phyloP scores from a whole-genome alignment of 139 green algal species.

The Picochlorum costavermella region DNA sequence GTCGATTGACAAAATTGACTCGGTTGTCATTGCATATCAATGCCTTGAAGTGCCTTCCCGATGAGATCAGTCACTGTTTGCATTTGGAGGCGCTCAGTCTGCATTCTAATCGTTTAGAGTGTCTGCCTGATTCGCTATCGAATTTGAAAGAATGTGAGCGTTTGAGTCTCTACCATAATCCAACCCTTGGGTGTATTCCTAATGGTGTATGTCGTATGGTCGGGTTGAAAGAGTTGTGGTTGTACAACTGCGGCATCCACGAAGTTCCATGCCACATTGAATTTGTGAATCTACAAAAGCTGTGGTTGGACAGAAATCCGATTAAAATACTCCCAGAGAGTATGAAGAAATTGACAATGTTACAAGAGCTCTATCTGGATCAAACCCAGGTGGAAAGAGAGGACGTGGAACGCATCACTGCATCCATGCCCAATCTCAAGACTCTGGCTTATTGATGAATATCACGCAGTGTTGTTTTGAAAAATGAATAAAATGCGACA shows the following conservation, averaged over 20 bases:
- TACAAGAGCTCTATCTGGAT: slow-evolving; percentile 33
- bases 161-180: slow-evolving; percentile 31
- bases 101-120: slow-evolving; percentile 20
- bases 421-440: background rate
- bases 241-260: slow-evolving; percentile 31
- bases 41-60: slow-evolving; percentile 15
- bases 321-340: slow-evolving; percentile 11
- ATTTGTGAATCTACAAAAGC: slow-evolving; percentile 21
- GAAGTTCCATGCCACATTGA: slow-evolving; percentile 17
- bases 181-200: slow-evolving; percentile 10
- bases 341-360: slow-evolving; percentile 14
- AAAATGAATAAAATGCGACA: slow-evolving; percentile 23
- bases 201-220: slow-evolving; percentile 8
- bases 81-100: slow-evolving; percentile 29
- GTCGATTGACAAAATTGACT: slow-evolving; percentile 19
- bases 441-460: slow-evolving; percentile 8
- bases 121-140: slow-evolving; percentile 10
- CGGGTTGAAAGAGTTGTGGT: slow-evolving; percentile 26
- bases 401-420: background rate
- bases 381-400: slow-evolving; percentile 11
- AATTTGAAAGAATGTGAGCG: slow-evolving; percentile 14
- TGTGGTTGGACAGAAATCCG: slow-evolving; percentile 31
- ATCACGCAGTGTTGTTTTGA: slow-evolving; percentile 10
- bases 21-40: slow-evolving; percentile 34
- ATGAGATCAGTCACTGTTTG: slow-evolving; percentile 21